A percentile compares a stretch with the other conserved stretches of the same genome.
Evolutionary conservation across 768 basidiomycete species (phyloP).

Genomic region (Pholiota molesta): DNA sequence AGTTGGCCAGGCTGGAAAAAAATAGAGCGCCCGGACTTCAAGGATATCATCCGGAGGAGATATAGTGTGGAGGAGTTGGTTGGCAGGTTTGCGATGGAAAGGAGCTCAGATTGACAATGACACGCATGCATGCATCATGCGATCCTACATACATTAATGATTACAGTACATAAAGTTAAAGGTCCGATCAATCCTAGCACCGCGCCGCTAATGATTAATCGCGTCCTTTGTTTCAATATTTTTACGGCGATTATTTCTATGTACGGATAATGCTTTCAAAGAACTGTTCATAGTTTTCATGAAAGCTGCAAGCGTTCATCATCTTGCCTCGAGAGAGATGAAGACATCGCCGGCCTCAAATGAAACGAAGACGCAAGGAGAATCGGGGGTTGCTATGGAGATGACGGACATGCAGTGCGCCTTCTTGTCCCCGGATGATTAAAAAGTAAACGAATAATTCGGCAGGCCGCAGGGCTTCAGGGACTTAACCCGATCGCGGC

Average conservation of each 20-base stretch:
- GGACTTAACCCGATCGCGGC: slow-evolving; percentile 11
- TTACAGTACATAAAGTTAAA: neutral
- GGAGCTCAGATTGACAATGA: neutral
- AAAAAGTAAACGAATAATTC: slow-evolving; percentile 1
- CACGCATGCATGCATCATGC: neutral
- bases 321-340: neutral
- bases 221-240: neutral
- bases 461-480: slow-evolving; percentile 3
- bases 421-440: slow-evolving; percentile 12
- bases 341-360: neutral
- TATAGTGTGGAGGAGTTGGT: neutral
- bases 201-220: neutral
- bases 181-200: neutral
- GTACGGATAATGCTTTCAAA: neutral
- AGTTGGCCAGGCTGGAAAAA: neutral
- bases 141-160: too few relatives aligned
- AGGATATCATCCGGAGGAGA: neutral
- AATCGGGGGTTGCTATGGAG: slow-evolving; percentile 4
- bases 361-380: neutral
- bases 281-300: neutral
- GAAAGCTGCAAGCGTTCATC: neutral
- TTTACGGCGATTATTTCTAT: neutral
- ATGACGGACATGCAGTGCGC: slow-evolving; percentile 2
- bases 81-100: neutral
- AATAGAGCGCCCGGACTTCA: neutral